These are phyloP conservation scores for Boletus tomentosulus DNA, from an alignment of 768 basidiomycete genomes.

Conservation along the genomic window DNA sequence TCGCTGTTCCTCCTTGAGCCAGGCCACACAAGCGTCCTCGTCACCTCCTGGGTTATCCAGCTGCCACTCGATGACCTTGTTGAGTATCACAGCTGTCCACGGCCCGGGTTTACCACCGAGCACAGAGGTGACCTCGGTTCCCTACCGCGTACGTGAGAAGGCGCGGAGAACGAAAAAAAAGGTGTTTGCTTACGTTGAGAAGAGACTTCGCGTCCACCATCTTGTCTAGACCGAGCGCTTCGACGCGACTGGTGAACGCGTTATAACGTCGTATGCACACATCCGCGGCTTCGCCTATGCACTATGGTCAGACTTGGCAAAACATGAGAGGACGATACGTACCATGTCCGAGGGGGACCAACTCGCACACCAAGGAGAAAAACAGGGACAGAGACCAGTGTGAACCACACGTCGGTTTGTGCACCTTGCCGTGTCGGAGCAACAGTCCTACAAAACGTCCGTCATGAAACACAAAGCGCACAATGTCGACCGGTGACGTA, in stretches of 20 bases:
- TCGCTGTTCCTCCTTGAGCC: constrained; percentile 57
- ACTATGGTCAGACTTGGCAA: constrained; percentile 2
- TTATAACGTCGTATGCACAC: constrained; percentile 63
- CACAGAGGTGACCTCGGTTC: constrained; percentile 55
- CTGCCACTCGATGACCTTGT: constrained; percentile 81
- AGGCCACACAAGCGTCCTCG: constrained; percentile 62
- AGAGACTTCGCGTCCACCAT: constrained; percentile 68
- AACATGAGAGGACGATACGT: background rate
- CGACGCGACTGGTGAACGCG: constrained; percentile 52
- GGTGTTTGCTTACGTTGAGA: constrained; percentile 60
- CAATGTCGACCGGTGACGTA: constrained; percentile 23
- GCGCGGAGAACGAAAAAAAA: background rate
- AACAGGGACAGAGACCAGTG: constrained; percentile 70
- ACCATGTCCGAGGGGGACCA: constrained; percentile 52
- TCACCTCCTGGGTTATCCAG: constrained; percentile 66
- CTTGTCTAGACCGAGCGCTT: constrained; percentile 55
- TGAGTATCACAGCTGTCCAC: constrained; percentile 62
- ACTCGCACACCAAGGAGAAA: constrained; percentile 72
- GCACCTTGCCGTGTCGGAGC: constrained; percentile 62
- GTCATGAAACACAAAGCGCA: background rate
- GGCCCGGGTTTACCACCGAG: constrained; percentile 62
- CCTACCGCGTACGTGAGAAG: constrained; percentile 43
- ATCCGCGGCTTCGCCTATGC: constrained; percentile 41
- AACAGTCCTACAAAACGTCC: constrained; percentile 48
- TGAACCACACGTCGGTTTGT: constrained; percentile 56